phyloP scores from a whole-genome alignment of 2,329 filamentous ascomycete genomes.

The Kalmusia sp. region DNA sequence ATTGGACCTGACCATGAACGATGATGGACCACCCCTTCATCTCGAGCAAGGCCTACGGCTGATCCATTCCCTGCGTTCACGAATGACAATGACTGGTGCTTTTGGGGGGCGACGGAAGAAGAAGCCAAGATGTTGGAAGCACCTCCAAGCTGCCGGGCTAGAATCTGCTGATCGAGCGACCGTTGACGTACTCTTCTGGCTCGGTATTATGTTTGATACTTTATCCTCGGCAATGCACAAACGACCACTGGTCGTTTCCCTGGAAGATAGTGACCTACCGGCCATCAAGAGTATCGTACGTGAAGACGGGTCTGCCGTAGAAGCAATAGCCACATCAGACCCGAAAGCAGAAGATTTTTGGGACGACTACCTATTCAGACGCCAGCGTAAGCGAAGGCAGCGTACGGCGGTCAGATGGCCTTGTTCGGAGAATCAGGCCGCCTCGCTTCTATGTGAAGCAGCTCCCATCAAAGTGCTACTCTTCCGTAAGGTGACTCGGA shows the following conservation, averaged over 20 bases:
- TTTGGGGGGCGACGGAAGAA: slow-evolving; percentile 15
- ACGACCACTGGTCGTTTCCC: slow-evolving; percentile 53
- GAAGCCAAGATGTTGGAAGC: slow-evolving; percentile 17
- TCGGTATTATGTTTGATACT: slow-evolving; percentile 64
- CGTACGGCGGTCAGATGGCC: slow-evolving; percentile 56
- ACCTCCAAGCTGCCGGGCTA: slow-evolving; percentile 25
- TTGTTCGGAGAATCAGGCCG: slow-evolving; percentile 61
- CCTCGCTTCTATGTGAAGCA: slow-evolving; percentile 58
- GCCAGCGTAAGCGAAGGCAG: slow-evolving; percentile 26
- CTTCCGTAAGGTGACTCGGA: slow-evolving; percentile 63
- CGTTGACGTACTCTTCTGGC: slow-evolving; percentile 63
- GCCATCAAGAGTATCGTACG: not conserved
- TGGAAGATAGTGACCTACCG: slow-evolving; percentile 54
- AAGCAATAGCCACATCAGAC: not conserved
- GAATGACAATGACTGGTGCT: slow-evolving; percentile 32
- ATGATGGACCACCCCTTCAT: slow-evolving; percentile 47
- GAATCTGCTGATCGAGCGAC: slow-evolving; percentile 53
- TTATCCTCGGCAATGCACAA: slow-evolving; percentile 60
- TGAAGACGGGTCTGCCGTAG: not conserved
- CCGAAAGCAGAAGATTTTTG: slow-evolving; percentile 40
- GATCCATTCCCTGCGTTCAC: slow-evolving; percentile 45
- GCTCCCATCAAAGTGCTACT: slow-evolving; percentile 66
- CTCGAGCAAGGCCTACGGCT: slow-evolving; percentile 50
- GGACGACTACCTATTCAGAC: slow-evolving; percentile 49
- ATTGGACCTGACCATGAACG: slow-evolving; percentile 40